These are phyloP conservation scores for Fonsecaea pedrosoi DNA, from an alignment of 2,329 filamentous ascomycete species.

Conservation along the genomic window DNA sequence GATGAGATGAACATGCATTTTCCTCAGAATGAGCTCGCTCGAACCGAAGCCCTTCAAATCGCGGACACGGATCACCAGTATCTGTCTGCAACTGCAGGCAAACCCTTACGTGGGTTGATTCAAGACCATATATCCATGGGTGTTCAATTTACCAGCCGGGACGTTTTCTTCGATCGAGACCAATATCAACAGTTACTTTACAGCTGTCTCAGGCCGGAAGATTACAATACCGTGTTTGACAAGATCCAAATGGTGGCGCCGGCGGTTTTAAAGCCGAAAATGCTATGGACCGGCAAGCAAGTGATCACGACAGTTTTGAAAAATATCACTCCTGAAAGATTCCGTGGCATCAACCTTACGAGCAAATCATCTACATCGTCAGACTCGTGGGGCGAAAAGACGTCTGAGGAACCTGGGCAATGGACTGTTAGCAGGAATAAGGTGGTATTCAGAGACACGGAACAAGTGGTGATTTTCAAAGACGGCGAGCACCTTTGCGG, in stretches of 20 bases:
- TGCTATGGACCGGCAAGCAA: conserved; percentile 95
- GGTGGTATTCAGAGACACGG: conserved; percentile 61
- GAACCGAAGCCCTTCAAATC: conserved; percentile 89
- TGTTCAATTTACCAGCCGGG: conserved; percentile 85
- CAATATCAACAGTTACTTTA: conserved; percentile 96
- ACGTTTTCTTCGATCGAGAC: conserved; percentile 85
- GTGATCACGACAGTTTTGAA: conserved; percentile 90
- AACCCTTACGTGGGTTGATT: conserved; percentile 92
- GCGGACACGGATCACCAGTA: conserved; percentile 98
- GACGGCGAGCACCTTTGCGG: conserved; percentile 87
- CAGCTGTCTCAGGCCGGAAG: conserved; percentile 85
- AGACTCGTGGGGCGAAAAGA: conserved; percentile 74
- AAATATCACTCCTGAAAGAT: conserved; percentile 82
- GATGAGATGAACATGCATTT: conserved; percentile 99
- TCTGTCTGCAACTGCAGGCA: conserved; percentile 88
- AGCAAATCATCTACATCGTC: conserved; percentile 79
- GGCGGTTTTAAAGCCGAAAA: conserved; percentile 78
- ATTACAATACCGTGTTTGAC: conserved; percentile 82
- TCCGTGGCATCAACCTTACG: conserved; percentile 77
- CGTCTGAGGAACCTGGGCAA: conserved; percentile 54
- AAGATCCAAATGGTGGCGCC: conserved; percentile 81
- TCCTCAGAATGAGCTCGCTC: conserved; percentile 92
- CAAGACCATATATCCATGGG: conserved; percentile 98
- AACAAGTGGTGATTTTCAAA: conserved; percentile 80
- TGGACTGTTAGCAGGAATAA: conserved; percentile 36